These are phyloP conservation scores for Tylopilus orsonianus DNA, from an alignment of 1,284 basidiomycete genomes.

Conservation along the genomic window DNA sequence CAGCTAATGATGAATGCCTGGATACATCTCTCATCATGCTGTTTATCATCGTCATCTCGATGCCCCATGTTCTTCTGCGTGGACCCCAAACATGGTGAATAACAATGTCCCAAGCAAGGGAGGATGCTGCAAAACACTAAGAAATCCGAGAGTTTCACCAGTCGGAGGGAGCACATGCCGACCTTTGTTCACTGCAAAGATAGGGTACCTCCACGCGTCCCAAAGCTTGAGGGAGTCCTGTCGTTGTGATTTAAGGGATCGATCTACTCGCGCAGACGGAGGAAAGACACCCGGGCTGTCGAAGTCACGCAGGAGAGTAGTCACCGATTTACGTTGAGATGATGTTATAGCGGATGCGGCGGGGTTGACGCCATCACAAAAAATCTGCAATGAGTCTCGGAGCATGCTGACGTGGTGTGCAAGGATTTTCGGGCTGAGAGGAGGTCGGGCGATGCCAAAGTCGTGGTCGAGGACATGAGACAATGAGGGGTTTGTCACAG, in stretches of 20 bases:
- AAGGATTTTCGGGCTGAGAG: neutral
- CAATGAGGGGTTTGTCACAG: neutral
- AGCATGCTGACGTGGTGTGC: constrained; percentile 17
- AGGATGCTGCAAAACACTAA: constrained; percentile 50
- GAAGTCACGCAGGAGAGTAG: constrained; percentile 53
- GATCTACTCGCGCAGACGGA: constrained; percentile 68
- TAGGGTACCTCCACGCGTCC: constrained; percentile 69
- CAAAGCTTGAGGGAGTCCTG: constrained; percentile 56
- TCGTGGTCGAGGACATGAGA: neutral
- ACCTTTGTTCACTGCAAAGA: constrained; percentile 69
- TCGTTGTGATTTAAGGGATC: constrained; percentile 56
- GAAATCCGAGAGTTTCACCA: neutral
- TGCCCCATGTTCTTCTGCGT: constrained; percentile 82
- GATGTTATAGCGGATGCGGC: constrained; percentile 15
- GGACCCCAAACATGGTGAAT: constrained; percentile 79
- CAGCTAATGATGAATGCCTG: constrained; percentile 81
- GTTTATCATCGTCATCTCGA: constrained; percentile 84
- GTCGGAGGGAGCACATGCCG: constrained; percentile 16
- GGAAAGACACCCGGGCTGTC: constrained; percentile 64
- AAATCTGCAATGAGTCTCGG: constrained; percentile 25
- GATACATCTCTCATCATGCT: constrained; percentile 86
- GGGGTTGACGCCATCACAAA: constrained; percentile 15
- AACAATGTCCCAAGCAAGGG: constrained; percentile 67
- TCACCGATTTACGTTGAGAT: constrained; percentile 23
- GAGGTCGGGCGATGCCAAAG: constrained; percentile 1